Percentiles rank a stretch among this genome's conserved stretches.
phyloP scores from a whole-genome alignment of 331 rosid genomes.

The Pyrus hybrid region DNA sequence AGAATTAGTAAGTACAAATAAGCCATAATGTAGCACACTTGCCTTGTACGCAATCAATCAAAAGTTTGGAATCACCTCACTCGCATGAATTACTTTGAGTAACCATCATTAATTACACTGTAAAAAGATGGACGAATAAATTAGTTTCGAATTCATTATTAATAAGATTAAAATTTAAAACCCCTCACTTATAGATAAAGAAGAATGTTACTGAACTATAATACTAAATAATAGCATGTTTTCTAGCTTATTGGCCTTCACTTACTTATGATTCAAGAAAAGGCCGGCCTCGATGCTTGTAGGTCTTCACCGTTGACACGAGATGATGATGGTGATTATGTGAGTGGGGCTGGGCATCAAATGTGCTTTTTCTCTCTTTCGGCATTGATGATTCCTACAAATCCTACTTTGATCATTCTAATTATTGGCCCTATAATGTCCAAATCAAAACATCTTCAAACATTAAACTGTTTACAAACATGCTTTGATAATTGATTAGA shows the following conservation, averaged over 20 bases:
- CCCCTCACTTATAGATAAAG: accelerated
- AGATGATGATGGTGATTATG: background rate
- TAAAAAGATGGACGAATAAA: too few relatives aligned
- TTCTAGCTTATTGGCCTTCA: background rate
- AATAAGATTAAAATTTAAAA: too few relatives aligned
- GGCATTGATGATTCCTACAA: slow-evolving; percentile 28
- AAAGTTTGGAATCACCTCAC: too few relatives aligned
- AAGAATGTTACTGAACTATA: too few relatives aligned
- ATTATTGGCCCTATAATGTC: slow-evolving; percentile 44
- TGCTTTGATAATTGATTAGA: background rate
- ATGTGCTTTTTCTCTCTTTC: slow-evolving; percentile 5
- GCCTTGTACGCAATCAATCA: too few relatives aligned
- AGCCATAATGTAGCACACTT: too few relatives aligned
- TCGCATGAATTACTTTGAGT: too few relatives aligned
- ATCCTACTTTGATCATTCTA: slow-evolving; percentile 23
- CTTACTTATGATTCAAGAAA: background rate
- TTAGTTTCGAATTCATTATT: too few relatives aligned
- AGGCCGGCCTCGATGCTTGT: background rate
- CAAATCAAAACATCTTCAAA: slow-evolving; percentile 45
- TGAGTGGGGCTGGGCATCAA: background rate
- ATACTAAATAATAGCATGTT: too few relatives aligned
- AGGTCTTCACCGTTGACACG: background rate
- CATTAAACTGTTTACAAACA: slow-evolving; percentile 6
- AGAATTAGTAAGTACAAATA: too few relatives aligned
- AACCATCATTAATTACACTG: too few relatives aligned